Conservation (phyloP, 2,329 filamentous ascomycete species). For the Cordyceps tenuipes region DNA sequence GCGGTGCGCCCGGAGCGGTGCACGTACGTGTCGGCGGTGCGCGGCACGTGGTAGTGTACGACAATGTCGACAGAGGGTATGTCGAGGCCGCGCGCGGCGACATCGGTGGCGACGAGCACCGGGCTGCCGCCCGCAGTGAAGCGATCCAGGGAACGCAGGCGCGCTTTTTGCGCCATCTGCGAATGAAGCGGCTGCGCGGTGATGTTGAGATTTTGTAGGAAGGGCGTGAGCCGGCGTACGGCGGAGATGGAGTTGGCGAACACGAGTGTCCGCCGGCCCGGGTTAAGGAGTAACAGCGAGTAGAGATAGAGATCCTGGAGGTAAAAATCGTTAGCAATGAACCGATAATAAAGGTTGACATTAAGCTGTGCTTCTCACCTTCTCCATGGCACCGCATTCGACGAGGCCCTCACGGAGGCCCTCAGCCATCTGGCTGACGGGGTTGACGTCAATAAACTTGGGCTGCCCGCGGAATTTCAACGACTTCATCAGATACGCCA, state of each 20-base stretch:
- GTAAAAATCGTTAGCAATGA: slow-evolving; percentile 1
- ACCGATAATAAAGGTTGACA: no score
- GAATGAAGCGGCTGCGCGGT: slow-evolving; percentile 76
- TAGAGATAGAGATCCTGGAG: slow-evolving; percentile 86
- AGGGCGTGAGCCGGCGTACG: slow-evolving; percentile 74
- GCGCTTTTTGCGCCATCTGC: slow-evolving; percentile 92
- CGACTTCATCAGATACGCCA: slow-evolving; percentile 87
- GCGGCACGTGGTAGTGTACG: slow-evolving; percentile 90
- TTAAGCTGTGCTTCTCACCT: slow-evolving; percentile 50
- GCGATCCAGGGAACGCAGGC: slow-evolving; percentile 82
- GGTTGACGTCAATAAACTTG: slow-evolving; percentile 88
- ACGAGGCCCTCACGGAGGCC: slow-evolving; percentile 81
- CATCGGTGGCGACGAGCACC: slow-evolving; percentile 86
- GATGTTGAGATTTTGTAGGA: slow-evolving; percentile 75
- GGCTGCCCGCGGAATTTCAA: slow-evolving; percentile 81
- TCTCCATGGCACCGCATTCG: slow-evolving; percentile 88
- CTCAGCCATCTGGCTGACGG: slow-evolving; percentile 78
- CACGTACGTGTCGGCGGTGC: slow-evolving; percentile 86
- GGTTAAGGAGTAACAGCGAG: slow-evolving; percentile 73
- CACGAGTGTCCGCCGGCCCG: slow-evolving; percentile 71
- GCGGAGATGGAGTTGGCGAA: slow-evolving; percentile 96
- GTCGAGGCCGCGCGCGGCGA: slow-evolving; percentile 87
- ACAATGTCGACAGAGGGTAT: slow-evolving; percentile 85
- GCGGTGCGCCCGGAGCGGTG: slow-evolving; percentile 93
- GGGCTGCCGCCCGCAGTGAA: slow-evolving; percentile 59